Conservation (phyloP, 768 basidiomycete genomes). For the Trametes sanguinea region DNA sequence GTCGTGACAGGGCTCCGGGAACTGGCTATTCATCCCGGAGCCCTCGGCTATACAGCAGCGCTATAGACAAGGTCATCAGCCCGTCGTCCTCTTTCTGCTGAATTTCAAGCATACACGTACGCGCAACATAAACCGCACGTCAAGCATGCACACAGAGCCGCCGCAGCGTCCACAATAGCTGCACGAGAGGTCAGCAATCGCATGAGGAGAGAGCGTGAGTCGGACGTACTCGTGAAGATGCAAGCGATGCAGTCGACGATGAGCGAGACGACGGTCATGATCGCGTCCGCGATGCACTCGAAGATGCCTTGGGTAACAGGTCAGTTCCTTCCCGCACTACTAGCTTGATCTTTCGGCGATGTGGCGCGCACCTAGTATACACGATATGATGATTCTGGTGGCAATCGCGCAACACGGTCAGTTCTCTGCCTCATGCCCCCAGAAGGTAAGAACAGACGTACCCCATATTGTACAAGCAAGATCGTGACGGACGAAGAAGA, state of each 20-base stretch:
- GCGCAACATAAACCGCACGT: conserved; percentile 19
- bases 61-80: neutral
- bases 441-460: neutral
- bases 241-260: conserved; percentile 20
- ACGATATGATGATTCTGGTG: conserved; percentile 23
- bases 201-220: no score
- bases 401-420: no score
- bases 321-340: neutral
- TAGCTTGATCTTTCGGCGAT: no score
- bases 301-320: conserved; percentile 11
- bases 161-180: conserved; percentile 15
- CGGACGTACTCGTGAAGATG: conserved; percentile 13
- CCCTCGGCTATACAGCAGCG: conserved; percentile 12
- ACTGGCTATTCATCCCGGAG: conserved; percentile 9
- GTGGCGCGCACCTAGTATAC: conserved; percentile 16
- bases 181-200: neutral
- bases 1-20: conserved; percentile 13
- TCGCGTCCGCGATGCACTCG: conserved; percentile 21
- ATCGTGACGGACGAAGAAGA: neutral
- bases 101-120: no score
- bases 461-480: conserved; percentile 5
- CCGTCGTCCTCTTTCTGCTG: neutral
- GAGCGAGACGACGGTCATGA: conserved; percentile 12
- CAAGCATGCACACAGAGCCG: conserved; percentile 9
- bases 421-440: no score